These are phyloP conservation scores for Agrostemma githago DNA, from an alignment of 148 eudicot genomes.

Conservation along the genomic window DNA sequence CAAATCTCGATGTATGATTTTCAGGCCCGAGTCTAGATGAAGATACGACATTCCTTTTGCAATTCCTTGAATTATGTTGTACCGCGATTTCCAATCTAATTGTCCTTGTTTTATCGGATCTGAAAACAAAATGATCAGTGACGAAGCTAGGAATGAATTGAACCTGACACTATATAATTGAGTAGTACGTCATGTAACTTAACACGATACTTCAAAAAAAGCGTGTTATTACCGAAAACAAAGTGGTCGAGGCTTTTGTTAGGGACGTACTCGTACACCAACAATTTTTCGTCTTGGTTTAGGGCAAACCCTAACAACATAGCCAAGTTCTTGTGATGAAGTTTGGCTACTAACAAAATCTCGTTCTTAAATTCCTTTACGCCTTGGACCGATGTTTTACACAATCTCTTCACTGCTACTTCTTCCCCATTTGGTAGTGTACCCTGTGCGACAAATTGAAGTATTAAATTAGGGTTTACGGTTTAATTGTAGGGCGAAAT, in stretches of 20 bases:
- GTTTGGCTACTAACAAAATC: slow-evolving; percentile 28
- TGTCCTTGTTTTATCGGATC: neutral
- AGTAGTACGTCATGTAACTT: too few species aligned
- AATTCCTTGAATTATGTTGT: slow-evolving; percentile 24
- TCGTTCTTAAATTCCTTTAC: slow-evolving; percentile 31
- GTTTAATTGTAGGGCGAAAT: neutral
- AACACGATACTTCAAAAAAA: too few species aligned
- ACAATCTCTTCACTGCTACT: slow-evolving; percentile 34
- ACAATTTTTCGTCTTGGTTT: slow-evolving; percentile 22
- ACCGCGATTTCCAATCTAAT: slow-evolving; percentile 14
- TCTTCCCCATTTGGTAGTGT: slow-evolving; percentile 14
- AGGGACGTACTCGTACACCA: slow-evolving; percentile 31
- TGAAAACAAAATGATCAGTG: neutral
- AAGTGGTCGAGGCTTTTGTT: slow-evolving; percentile 34
- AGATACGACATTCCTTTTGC: slow-evolving; percentile 29
- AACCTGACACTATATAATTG: too few species aligned
- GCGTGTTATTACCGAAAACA: slow-evolving; percentile 22
- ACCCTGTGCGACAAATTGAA: slow-evolving; percentile 19
- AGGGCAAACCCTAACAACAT: slow-evolving; percentile 28
- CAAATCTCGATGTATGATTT: slow-evolving; percentile 26
- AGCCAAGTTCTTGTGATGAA: slow-evolving; percentile 33
- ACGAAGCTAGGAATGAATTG: too few species aligned
- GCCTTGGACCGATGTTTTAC: slow-evolving; percentile 27
- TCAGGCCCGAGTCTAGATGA: slow-evolving; percentile 20
- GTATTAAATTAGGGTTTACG: neutral